These are phyloP conservation scores for Dactylellina leptospora DNA, from an alignment of 2,329 filamentous ascomycete genomes.

Conservation along the genomic window DNA sequence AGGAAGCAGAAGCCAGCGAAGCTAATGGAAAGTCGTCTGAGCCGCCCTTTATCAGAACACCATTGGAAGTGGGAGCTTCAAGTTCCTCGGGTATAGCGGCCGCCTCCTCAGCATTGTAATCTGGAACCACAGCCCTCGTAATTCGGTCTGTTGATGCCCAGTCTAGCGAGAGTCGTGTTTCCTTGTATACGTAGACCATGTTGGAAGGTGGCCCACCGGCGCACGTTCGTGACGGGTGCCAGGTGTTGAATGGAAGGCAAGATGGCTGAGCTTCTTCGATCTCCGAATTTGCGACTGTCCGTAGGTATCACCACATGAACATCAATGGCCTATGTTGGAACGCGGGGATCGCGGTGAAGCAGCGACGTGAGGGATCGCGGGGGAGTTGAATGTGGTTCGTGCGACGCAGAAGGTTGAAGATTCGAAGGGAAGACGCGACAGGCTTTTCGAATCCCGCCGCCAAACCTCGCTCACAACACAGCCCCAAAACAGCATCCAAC, in stretches of 20 bases:
- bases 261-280: slow-evolving; percentile 15
- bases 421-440: slow-evolving; percentile 51
- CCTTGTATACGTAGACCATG: slow-evolving; percentile 72
- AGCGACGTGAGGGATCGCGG: slow-evolving; percentile 4
- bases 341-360: slow-evolving; percentile 12
- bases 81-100: slow-evolving; percentile 59
- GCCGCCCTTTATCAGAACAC: slow-evolving; percentile 67
- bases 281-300: too few relatives aligned
- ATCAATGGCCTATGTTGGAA: slow-evolving; percentile 21
- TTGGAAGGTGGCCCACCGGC: slow-evolving; percentile 20
- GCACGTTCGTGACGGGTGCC: slow-evolving; percentile 25
- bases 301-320: slow-evolving; percentile 12
- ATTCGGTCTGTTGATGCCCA: slow-evolving; percentile 63
- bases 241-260: slow-evolving; percentile 1
- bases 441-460: slow-evolving; percentile 45
- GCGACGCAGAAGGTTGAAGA: slow-evolving; percentile 33
- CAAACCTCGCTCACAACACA: slow-evolving; percentile 44
- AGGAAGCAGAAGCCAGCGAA: slow-evolving; percentile 78
- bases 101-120: slow-evolving; percentile 59
- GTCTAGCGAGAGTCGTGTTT: slow-evolving; percentile 84
- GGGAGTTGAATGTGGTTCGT: slow-evolving; percentile 15
- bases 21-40: slow-evolving; percentile 70
- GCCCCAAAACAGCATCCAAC: slow-evolving; percentile 7
- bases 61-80: slow-evolving; percentile 58
- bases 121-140: slow-evolving; percentile 59